phyloP scores from a whole-genome alignment of 176 grass and related monocot genomes.

The Eragrostis curvula region DNA sequence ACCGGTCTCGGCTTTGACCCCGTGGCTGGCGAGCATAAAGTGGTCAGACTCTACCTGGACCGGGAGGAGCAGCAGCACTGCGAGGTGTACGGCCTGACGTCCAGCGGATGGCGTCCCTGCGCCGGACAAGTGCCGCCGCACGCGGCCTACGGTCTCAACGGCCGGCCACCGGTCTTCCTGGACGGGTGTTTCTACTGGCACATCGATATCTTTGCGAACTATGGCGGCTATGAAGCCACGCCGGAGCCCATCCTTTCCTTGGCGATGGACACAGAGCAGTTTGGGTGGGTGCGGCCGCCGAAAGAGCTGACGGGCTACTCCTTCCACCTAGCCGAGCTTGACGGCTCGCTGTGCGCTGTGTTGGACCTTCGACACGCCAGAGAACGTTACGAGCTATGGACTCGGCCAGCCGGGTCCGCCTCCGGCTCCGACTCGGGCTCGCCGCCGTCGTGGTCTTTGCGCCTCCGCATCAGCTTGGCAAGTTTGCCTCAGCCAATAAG shows the following conservation, averaged over 20 bases:
- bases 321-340: background rate
- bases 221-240: no score
- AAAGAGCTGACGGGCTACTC: no score
- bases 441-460: background rate
- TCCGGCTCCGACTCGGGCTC: no score
- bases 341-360: background rate
- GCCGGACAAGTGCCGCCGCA: background rate
- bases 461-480: background rate
- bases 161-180: background rate
- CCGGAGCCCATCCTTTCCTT: conserved; percentile 3
- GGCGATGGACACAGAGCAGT: background rate
- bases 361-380: background rate
- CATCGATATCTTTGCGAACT: background rate
- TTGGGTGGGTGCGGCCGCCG: background rate
- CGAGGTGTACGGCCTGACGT: background rate
- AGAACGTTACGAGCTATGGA: background rate
- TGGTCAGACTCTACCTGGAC: conserved; percentile 15
- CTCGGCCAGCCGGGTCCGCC: background rate
- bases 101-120: conserved; percentile 12
- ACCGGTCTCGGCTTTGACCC: background rate
- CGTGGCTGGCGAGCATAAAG: background rate
- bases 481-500: background rate
- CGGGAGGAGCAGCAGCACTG: background rate
- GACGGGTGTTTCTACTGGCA: conserved; percentile 2
- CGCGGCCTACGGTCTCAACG: background rate